phyloP scores from a whole-genome alignment of 345 rosid species.

The Rhizophora mangle region DNA sequence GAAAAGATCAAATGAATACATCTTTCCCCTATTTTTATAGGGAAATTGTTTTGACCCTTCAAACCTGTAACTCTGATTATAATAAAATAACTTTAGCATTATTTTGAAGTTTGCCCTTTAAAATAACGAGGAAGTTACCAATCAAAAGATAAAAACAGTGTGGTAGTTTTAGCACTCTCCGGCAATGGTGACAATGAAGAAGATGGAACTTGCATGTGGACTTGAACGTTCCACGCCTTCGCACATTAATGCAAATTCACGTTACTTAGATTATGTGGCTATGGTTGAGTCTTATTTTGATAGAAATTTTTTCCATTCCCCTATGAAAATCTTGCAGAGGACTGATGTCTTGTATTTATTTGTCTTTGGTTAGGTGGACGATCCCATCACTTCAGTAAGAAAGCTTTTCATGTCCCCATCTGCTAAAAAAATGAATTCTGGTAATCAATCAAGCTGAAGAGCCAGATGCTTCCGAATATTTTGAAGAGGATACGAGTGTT shows the following conservation, averaged over 20 bases:
- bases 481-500: slow-evolving; percentile 3
- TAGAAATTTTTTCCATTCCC: neutral
- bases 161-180: no score
- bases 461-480: slow-evolving; percentile 7
- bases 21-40: no score
- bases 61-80: no score
- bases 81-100: no score
- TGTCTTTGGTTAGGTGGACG: slow-evolving; percentile 50
- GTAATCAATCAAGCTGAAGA: slow-evolving; percentile 31
- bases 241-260: neutral
- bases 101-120: no score
- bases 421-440: slow-evolving; percentile 45
- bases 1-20: no score
- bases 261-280: neutral
- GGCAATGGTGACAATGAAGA: neutral
- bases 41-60: no score
- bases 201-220: neutral
- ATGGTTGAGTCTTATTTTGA: neutral
- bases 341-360: neutral
- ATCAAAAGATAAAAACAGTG: no score
- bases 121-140: no score
- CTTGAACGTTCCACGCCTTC: neutral
- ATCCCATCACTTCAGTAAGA: slow-evolving; percentile 68
- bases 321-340: neutral
- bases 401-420: slow-evolving; percentile 66